These are phyloP conservation scores for Geranomyces variabilis DNA, from an alignment of 192 early-diverging fungal species.

Conservation along the genomic window DNA sequence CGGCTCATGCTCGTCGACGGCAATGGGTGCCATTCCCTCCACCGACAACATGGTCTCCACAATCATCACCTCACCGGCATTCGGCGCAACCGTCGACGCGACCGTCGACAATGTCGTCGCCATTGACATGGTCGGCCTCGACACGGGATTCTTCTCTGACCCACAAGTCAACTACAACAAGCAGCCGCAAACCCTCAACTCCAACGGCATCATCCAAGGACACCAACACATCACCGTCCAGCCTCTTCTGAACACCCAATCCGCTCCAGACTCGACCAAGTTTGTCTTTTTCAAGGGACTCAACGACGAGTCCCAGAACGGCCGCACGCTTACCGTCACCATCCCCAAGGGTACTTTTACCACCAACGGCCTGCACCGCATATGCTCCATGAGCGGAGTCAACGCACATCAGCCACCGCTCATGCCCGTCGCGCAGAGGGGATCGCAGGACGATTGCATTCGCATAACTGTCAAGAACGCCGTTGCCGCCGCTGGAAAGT, in stretches of 20 bases:
- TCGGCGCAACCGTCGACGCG: conserved; percentile 41
- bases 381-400: conserved; percentile 30
- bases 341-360: conserved; percentile 41
- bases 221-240: conserved; percentile 55
- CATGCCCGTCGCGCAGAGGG: conserved; percentile 49
- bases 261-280: conserved; percentile 32
- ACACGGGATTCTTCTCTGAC: conserved; percentile 48
- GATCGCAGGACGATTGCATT: conserved; percentile 53
- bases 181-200: conserved; percentile 47
- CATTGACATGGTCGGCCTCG: conserved; percentile 37
- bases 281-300: conserved; percentile 52
- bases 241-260: conserved; percentile 11
- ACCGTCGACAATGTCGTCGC: conserved; percentile 30
- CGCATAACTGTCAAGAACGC: conserved; percentile 29
- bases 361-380: conserved; percentile 22
- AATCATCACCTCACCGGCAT: conserved; percentile 37
- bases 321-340: conserved; percentile 27
- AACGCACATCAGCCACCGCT: conserved; percentile 44
- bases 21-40: conserved; percentile 40
- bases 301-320: conserved; percentile 40
- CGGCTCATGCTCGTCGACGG: conserved; percentile 39
- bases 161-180: conserved; percentile 36
- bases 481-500: background rate
- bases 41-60: conserved; percentile 45
- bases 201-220: conserved; percentile 38